Evolutionary conservation across 2,329 filamentous ascomycete species (phyloP), one percentile per base, ranked within the genome.

Genomic region (Pseudogymnoascus sp.): DNA sequence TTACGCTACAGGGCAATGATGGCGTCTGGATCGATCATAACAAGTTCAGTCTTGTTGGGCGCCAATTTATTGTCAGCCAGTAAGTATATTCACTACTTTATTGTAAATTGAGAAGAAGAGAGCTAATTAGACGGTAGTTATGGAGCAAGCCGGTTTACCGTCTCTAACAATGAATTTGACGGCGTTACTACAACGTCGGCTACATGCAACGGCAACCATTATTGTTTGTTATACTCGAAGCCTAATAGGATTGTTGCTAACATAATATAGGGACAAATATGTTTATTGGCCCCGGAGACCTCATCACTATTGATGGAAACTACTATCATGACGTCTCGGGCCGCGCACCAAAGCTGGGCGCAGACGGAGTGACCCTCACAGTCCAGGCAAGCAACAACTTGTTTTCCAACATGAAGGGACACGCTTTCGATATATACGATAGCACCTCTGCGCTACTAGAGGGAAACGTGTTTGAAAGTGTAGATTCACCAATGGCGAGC

Each of bases 1-100:
- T 84, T 69, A 81, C 79, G 40, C 70, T 84, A 5, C 73, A 81
- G 61, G 73, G 75, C 44, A 69, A 74, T 11, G 77, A 79, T 64
- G 64, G 76, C 35, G 66, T 79, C 10, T 70, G 68, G 67, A 67
- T 69, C 26, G 66, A 68, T 35, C 67, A 68, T 37, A 63, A 67
- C 10, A 68, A 76, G 63, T 65, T 71, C 63, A 54, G 36, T 41
- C n/a, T 15, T 17, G 17, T 17, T 17, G 17, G 17, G 17, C 17
- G 17, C 17, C 17, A 17, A 2, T 17, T 17, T 17, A 17, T 17
- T 17, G 17, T 17, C 2, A 17, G 17, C 17, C 17, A 17, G 17
- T 17, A 17, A 17, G 17, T n/a, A n/a, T n/a, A n/a, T n/a, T n/a
- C n/a, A n/a, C n/a, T n/a, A n/a, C n/a, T n/a, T n/a, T n/a, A n/a